Conservation (phyloP, 2,329 filamentous ascomycete genomes). For the Fusarium poae region DNA sequence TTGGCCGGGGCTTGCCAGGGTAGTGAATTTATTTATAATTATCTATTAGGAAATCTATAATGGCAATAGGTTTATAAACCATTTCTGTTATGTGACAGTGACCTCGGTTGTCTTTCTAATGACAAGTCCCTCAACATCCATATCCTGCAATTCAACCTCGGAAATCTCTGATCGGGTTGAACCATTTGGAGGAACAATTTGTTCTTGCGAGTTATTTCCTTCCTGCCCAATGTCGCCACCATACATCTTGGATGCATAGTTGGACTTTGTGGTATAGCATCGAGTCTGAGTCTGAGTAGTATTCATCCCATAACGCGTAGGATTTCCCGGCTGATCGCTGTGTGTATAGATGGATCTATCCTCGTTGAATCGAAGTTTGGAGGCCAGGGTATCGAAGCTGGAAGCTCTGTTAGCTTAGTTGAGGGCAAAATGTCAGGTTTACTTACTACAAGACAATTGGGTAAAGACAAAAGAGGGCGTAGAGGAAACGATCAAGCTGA, state of each 20-base stretch:
- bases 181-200: constrained; percentile 21
- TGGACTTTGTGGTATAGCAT: constrained; percentile 20
- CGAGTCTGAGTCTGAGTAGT: constrained; percentile 15
- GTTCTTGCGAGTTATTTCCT: constrained; percentile 25
- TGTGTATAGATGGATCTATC: constrained; percentile 25
- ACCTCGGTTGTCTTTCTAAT: constrained; percentile 45
- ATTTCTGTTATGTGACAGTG: constrained; percentile 7
- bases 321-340: constrained; percentile 10
- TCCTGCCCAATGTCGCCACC: constrained; percentile 4
- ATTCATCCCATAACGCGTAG: constrained; percentile 9
- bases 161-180: constrained; percentile 26
- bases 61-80: fast-evolving
- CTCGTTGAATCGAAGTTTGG: constrained; percentile 47
- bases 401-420: neutral
- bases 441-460: constrained; percentile 57
- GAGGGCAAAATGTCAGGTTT: fast-evolving
- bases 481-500: constrained; percentile 58
- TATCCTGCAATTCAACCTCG: constrained; percentile 25
- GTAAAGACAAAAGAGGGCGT: constrained; percentile 57
- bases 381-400: constrained; percentile 53
- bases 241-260: constrained; percentile 20
- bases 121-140: constrained; percentile 26
- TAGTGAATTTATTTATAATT: constrained; percentile 1
- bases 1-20: too few relatives aligned
- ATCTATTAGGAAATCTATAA: neutral